Conservation (phyloP, 805 yeast genomes). For the Metschnikowia baotianmanensis region DNA sequence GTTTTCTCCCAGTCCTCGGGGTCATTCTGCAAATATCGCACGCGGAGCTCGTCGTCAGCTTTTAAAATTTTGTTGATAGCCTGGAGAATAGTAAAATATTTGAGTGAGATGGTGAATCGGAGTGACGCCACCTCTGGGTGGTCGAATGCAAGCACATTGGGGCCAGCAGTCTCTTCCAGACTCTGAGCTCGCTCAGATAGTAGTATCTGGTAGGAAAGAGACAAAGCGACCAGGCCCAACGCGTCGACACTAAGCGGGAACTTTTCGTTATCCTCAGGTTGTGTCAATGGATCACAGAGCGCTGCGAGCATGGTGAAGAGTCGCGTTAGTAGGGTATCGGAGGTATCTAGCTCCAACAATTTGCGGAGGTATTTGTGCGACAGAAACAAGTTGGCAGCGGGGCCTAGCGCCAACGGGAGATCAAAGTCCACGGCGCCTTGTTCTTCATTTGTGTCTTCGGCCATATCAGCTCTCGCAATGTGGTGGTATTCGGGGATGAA, state of each 20-base stretch:
- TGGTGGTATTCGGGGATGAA: too few relatives aligned
- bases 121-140: conserved; percentile 26
- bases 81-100: conserved; percentile 37
- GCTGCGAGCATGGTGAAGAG: conserved; percentile 20
- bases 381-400: conserved; percentile 14
- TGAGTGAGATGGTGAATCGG: conserved; percentile 34
- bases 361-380: conserved; percentile 12
- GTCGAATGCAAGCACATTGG: conserved; percentile 11
- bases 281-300: conserved; percentile 61
- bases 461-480: conserved; percentile 6
- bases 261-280: conserved; percentile 59
- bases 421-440: conserved; percentile 16
- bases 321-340: conserved; percentile 10
- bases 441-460: conserved; percentile 16
- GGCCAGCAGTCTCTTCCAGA: background rate
- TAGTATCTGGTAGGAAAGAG: conserved; percentile 30
- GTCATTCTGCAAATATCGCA: conserved; percentile 43
- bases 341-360: conserved; percentile 9
- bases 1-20: conserved; percentile 25
- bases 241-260: conserved; percentile 53
- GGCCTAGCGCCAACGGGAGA: conserved; percentile 13
- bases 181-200: conserved; percentile 8
- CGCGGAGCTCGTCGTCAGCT: conserved; percentile 41
- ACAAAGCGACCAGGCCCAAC: conserved; percentile 51
- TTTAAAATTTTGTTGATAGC: conserved; percentile 35